A percentile compares a stretch with the other conserved stretches of the same genome.
These are phyloP conservation scores for Rhazya stricta DNA, from an alignment of 257 asterid species.

Conservation along the genomic window DNA sequence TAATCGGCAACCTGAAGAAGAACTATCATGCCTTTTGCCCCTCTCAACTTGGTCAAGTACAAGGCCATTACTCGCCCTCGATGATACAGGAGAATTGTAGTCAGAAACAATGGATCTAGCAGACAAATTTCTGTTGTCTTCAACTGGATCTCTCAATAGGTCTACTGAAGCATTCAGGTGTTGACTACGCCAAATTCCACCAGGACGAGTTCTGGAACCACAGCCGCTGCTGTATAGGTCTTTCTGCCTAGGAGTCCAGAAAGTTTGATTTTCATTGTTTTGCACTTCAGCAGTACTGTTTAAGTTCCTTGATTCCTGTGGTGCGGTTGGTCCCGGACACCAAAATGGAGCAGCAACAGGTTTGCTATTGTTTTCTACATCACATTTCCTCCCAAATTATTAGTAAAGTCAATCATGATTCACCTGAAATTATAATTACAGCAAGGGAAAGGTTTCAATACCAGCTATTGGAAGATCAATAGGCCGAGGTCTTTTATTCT, in stretches of 20 bases:
- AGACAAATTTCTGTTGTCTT: constrained; percentile 33
- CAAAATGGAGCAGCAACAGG: constrained; percentile 43
- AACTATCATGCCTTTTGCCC: constrained; percentile 33
- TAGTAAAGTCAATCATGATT: not conserved
- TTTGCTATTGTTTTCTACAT: constrained; percentile 29
- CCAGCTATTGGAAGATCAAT: constrained; percentile 52
- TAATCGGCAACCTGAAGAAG: constrained; percentile 43
- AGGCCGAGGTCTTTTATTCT: constrained; percentile 64
- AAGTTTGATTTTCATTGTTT: constrained; percentile 32
- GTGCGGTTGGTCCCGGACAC: constrained; percentile 33
- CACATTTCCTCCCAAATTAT: constrained; percentile 12
- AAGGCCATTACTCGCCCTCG: constrained; percentile 35
- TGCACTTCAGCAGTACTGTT: constrained; percentile 28
- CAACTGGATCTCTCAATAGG: constrained; percentile 36
- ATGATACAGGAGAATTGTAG: constrained; percentile 44
- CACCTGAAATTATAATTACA: not conserved
- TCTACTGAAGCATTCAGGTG: constrained; percentile 32
- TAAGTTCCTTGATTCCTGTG: constrained; percentile 36
- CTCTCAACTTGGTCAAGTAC: constrained; percentile 33
- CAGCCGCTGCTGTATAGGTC: constrained; percentile 22
- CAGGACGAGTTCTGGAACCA: constrained; percentile 19
- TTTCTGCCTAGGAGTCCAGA: constrained; percentile 47
- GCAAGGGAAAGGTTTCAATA: constrained; percentile 18
- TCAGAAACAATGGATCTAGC: constrained; percentile 27
- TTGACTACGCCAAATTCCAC: constrained; percentile 35